Evolutionary conservation across 2,329 filamentous ascomycete species (phyloP).

Genomic region (Coniochaeta sp.): DNA sequence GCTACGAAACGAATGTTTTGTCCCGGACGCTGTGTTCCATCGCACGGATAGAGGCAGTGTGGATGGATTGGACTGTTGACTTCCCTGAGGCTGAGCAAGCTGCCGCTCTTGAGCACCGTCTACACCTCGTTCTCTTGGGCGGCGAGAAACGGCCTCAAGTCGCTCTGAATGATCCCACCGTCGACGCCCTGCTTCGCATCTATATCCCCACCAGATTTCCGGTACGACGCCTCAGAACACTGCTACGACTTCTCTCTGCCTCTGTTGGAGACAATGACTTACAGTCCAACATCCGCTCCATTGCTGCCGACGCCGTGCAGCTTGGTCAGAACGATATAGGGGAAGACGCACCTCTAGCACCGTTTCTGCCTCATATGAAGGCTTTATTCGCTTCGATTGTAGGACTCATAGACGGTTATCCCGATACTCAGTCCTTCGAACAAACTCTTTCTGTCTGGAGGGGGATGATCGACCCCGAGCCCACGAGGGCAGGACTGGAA

Average conservation of each 20-base stretch:
- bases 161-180: constrained; percentile 35
- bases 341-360: constrained; percentile 36
- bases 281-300: constrained; percentile 29
- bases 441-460: constrained; percentile 38
- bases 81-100: constrained; percentile 44
- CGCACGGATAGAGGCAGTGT: constrained; percentile 50
- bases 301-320: constrained; percentile 30
- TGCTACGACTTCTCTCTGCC: constrained; percentile 41
- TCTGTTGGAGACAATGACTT: constrained; percentile 37
- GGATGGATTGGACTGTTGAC: constrained; percentile 48
- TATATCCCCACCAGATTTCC: constrained; percentile 45
- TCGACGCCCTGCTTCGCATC: constrained; percentile 40
- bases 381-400: constrained; percentile 37
- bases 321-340: constrained; percentile 29
- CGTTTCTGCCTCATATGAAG: constrained; percentile 41
- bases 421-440: constrained; percentile 23
- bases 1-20: constrained; percentile 42
- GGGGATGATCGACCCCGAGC: constrained; percentile 29
- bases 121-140: constrained; percentile 40
- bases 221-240: constrained; percentile 43
- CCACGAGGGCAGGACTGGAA: constrained; percentile 32
- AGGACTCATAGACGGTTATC: constrained; percentile 32
- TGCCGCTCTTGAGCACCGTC: constrained; percentile 53
- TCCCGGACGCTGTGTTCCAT: constrained; percentile 54
- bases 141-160: constrained; percentile 24